A percentile compares a stretch with the other conserved stretches of the same genome.
These are phyloP conservation scores for Cercospora citrullina DNA, from an alignment of 2,329 filamentous ascomycete species.

Conservation along the genomic window DNA sequence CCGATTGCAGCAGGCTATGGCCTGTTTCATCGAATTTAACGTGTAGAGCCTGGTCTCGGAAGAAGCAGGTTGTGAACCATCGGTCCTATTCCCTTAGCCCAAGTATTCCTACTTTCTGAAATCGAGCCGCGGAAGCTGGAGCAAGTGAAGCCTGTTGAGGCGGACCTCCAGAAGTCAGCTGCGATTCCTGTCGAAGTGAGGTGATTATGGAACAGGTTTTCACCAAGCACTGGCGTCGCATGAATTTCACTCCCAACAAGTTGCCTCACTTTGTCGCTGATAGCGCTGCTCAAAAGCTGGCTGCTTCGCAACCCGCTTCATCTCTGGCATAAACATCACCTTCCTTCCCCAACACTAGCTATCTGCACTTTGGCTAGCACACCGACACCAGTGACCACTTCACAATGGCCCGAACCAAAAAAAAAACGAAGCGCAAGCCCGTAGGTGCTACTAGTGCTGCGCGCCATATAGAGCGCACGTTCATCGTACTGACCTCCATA, in stretches of 20 bases:
- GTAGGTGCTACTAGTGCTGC: too few relatives aligned
- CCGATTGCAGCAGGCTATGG: not conserved
- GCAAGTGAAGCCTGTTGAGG: not conserved
- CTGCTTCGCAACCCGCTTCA: not conserved
- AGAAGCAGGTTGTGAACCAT: not conserved
- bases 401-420: too few relatives aligned
- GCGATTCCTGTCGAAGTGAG: not conserved
- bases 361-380: too few relatives aligned
- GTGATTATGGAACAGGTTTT: too few relatives aligned
- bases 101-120: not conserved
- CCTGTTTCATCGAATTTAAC: not conserved
- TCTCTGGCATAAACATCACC: not conserved
- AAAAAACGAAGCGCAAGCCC: too few relatives aligned
- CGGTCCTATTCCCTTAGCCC: not conserved
- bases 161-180: not conserved
- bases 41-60: not conserved
- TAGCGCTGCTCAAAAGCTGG: not conserved
- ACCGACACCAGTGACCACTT: too few relatives aligned
- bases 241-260: not conserved
- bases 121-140: not conserved
- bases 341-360: too few relatives aligned
- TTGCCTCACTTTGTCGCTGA: not conserved
- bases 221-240: not conserved
- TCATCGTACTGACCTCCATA: too few relatives aligned
- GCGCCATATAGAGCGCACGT: too few relatives aligned